Percentiles rank a stretch among this genome's conserved stretches.
phyloP scores from a whole-genome alignment of 208 protist genomes.

The Herpetomonas samuelpessoai region DNA sequence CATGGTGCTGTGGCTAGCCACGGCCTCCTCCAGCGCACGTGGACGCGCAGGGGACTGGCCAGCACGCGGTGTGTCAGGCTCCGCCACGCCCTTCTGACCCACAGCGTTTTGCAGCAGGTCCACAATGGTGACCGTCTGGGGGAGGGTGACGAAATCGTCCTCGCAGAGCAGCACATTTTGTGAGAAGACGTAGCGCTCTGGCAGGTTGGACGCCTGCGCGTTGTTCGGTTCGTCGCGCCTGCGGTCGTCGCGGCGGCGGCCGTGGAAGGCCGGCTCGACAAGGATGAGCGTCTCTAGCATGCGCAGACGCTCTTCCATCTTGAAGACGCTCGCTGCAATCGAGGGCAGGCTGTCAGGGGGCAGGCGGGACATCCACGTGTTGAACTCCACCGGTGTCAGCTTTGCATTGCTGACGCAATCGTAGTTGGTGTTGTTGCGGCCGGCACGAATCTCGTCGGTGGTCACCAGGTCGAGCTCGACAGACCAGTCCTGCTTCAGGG shows the following conservation, averaged over 20 bases:
- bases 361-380: constrained; percentile 64
- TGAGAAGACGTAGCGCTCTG: constrained; percentile 86
- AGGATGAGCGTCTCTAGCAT: constrained; percentile 80
- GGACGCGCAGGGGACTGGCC: constrained; percentile 36
- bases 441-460: constrained; percentile 69
- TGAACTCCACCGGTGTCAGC: constrained; percentile 72
- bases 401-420: constrained; percentile 92
- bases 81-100: constrained; percentile 70
- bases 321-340: constrained; percentile 57
- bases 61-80: constrained; percentile 84
- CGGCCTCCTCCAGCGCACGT: constrained; percentile 76
- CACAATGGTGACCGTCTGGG: constrained; percentile 86
- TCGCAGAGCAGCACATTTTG: constrained; percentile 89
- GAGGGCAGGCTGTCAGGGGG: constrained; percentile 49
- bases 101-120: constrained; percentile 86
- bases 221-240: constrained; percentile 42
- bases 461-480: constrained; percentile 89
- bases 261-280: constrained; percentile 78
- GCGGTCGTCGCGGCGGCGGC: constrained; percentile 59
- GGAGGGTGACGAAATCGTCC: constrained; percentile 73
- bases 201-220: constrained; percentile 21
- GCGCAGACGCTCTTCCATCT: constrained; percentile 80
- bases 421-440: constrained; percentile 89
- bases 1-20: constrained; percentile 89
- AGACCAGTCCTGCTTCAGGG: constrained; percentile 86